Evolutionary conservation across 306 rosid genomes (phyloP).

Genomic region (Lotus japonicus): DNA sequence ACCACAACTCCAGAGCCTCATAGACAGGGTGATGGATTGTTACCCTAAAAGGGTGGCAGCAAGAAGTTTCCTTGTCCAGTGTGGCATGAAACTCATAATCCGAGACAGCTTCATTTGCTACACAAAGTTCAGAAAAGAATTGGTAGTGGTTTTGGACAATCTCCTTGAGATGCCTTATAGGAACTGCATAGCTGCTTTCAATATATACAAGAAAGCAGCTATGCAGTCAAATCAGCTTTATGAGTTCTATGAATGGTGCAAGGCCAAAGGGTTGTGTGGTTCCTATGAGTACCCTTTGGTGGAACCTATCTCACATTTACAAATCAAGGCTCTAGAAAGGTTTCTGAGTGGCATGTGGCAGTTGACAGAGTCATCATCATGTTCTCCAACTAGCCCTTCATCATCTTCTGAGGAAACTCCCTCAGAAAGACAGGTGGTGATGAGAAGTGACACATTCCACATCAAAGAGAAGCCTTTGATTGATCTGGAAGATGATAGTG

Average conservation of each 20-base stretch:
- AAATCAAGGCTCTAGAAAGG: conserved; percentile 48
- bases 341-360: conserved; percentile 66
- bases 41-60: conserved; percentile 38
- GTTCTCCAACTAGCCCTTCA: conserved; percentile 14
- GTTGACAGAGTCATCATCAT: conserved; percentile 30
- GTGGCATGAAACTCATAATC: conserved; percentile 49
- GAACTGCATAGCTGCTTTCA: conserved; percentile 42
- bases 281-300: conserved; percentile 49
- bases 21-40: conserved; percentile 65
- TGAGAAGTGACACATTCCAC: not conserved
- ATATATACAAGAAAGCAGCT: conserved; percentile 57
- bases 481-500: conserved; percentile 26
- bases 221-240: conserved; percentile 44
- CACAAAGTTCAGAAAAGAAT: conserved; percentile 31
- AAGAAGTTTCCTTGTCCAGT: conserved; percentile 31
- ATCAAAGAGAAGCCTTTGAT: conserved; percentile 43
- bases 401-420: conserved; percentile 6
- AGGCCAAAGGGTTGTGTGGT: conserved; percentile 42
- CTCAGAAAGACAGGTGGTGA: not conserved
- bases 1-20: conserved; percentile 57
- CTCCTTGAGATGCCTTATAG: conserved; percentile 56
- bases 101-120: conserved; percentile 57
- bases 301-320: conserved; percentile 48
- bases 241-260: conserved; percentile 63
- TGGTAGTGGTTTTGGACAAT: conserved; percentile 46